A percentile compares a stretch with the other conserved stretches of the same genome.
These are phyloP conservation scores for Aspergillus sp. DNA, from an alignment of 2,329 filamentous ascomycete genomes.

Conservation along the genomic window DNA sequence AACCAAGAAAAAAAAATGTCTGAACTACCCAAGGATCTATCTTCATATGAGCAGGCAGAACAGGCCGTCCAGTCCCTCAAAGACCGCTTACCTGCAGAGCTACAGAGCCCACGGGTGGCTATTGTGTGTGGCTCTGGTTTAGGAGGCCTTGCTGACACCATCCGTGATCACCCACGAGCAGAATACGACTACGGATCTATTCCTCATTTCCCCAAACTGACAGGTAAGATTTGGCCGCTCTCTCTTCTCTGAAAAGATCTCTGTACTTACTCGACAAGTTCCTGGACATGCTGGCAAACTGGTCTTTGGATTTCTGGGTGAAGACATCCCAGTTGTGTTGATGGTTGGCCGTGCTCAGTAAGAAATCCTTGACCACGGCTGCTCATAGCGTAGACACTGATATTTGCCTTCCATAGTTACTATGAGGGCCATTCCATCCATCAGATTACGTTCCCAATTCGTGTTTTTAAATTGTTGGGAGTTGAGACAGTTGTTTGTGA, in stretches of 20 bases:
- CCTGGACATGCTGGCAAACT: constrained; percentile 63
- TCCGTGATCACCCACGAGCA: constrained; percentile 49
- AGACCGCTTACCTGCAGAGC: constrained; percentile 45
- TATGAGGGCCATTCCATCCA: constrained; percentile 67
- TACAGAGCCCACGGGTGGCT: constrained; percentile 57
- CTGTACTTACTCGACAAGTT: constrained; percentile 30
- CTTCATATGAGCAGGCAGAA: constrained; percentile 29
- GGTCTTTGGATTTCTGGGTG: constrained; percentile 60
- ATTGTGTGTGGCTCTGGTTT: constrained; percentile 65
- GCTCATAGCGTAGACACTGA: background rate
- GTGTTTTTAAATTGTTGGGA: constrained; percentile 62
- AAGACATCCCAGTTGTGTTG: constrained; percentile 56
- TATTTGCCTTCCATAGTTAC: constrained; percentile 46
- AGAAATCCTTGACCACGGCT: constrained; percentile 29
- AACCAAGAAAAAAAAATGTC: constrained; percentile 9
- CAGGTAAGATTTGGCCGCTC: constrained; percentile 45
- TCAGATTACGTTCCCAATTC: constrained; percentile 60
- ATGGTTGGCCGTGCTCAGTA: constrained; percentile 65
- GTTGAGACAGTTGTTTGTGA: constrained; percentile 58
- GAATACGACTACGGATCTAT: constrained; percentile 59
- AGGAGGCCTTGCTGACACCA: constrained; percentile 58
- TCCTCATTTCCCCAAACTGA: constrained; percentile 60
- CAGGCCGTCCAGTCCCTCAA: constrained; percentile 53
- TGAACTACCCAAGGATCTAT: constrained; percentile 9
- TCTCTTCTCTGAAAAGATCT: background rate